Base-by-base conservation (phyloP, 768 basidiomycete species). In the Hemileccinum impolitum region DNA sequence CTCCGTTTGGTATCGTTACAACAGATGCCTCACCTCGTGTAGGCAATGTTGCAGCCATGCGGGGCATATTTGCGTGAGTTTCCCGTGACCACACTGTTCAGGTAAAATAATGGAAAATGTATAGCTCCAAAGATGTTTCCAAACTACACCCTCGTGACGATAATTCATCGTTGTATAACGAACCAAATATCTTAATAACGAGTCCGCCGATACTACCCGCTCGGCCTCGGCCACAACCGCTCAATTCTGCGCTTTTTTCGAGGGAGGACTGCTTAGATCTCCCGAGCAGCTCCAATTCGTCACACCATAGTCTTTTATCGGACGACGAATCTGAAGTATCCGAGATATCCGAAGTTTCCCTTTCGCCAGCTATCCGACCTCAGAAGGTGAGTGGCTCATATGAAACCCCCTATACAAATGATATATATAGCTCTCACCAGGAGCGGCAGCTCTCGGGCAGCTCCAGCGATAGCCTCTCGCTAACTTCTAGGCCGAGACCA, bases 11-110 rank as follows among this genome's bases (percentile, higher is more conserved):
- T 30, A 18, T 38, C 10, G 6, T 18, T 8, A 12, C 40, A 3
- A 6, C 45, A 11, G 52, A 53, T 36, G 21, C 35, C 19, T 51
- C 59, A 4, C 48, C 55, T 25, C 47, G 52, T 11, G 12, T 34
- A 38, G 43, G 61, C 15, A 66, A 64, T 17, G 70, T 78, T 6
- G 63, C 76, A 17, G 67, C 75, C 2, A 60, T 75, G 31, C 70
- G 73, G 32, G 70, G 53, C 51, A 70, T 71, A 31, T 62, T 61
- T 21, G 18, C 51, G 64, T 66, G 41, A 49, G 61, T 57, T 9
- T 48, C 14, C 4, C 36, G 5, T 9, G 13, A 25, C 13, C 6
- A 0, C 35, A 3, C 5, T 13, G 25, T 34, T 36, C 23, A 21
- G 1, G 15, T n/a, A 34, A 9, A 43, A 19, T 14, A 18, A 42